These are phyloP conservation scores for Hymenoscyphus linearis DNA, from an alignment of 2,329 filamentous ascomycete species.

Conservation along the genomic window DNA sequence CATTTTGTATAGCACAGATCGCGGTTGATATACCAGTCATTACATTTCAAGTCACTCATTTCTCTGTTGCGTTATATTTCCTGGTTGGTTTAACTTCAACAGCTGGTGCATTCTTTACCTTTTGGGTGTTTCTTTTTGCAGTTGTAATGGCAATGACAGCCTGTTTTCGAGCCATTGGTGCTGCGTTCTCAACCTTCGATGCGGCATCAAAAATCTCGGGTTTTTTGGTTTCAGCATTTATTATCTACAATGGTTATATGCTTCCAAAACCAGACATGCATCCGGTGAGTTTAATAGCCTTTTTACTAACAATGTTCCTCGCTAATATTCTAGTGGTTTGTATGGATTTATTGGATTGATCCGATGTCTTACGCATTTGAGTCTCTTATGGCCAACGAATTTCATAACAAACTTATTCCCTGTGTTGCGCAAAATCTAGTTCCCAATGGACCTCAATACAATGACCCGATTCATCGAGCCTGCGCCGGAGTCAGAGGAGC, in stretches of 20 bases:
- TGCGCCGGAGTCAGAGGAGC: constrained; percentile 57
- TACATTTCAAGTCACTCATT: constrained; percentile 52
- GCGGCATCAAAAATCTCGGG: constrained; percentile 53
- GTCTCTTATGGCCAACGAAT: constrained; percentile 65
- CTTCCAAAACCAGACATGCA: constrained; percentile 58
- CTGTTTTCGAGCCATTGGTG: constrained; percentile 51
- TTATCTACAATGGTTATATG: constrained; percentile 61
- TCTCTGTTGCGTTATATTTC: constrained; percentile 57
- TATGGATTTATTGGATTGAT: constrained; percentile 55
- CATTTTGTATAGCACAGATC: constrained; percentile 53
- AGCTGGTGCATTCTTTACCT: constrained; percentile 56
- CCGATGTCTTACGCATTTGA: constrained; percentile 68
- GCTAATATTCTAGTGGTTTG: constrained; percentile 43
- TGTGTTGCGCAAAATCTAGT: constrained; percentile 47
- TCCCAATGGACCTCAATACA: constrained; percentile 45
- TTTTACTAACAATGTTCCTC: not conserved
- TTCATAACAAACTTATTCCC: constrained; percentile 49
- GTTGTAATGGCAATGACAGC: constrained; percentile 54
- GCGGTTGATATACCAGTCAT: constrained; percentile 51
- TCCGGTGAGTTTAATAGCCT: constrained; percentile 27
- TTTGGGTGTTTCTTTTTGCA: constrained; percentile 48
- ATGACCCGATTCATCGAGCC: constrained; percentile 39
- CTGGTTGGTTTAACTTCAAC: constrained; percentile 52
- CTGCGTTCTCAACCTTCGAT: constrained; percentile 51
- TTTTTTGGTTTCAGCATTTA: constrained; percentile 43